Conservation (phyloP, 345 rosid genomes). For the Rhizophora apiculata region DNA sequence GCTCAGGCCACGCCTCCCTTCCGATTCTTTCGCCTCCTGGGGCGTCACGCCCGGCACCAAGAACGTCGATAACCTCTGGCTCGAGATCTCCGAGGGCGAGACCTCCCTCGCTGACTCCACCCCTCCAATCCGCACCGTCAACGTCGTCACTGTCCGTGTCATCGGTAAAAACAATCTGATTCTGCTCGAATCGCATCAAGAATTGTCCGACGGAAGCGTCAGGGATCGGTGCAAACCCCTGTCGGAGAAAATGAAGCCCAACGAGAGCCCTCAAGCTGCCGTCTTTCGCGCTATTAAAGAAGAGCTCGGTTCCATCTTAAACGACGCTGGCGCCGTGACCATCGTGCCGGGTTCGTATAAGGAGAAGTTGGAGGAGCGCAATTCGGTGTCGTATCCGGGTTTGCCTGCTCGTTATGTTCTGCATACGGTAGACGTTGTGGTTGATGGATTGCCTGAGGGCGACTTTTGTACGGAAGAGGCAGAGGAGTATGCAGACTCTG, state of each 20-base stretch:
- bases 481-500: slow-evolving; percentile 52
- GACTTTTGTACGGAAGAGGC: slow-evolving; percentile 70
- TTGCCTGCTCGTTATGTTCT: slow-evolving; percentile 71
- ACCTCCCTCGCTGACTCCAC: slow-evolving; percentile 58
- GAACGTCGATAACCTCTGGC: slow-evolving; percentile 96
- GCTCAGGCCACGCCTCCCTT: slow-evolving; percentile 76
- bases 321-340: slow-evolving; percentile 19
- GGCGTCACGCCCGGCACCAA: slow-evolving; percentile 93
- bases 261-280: slow-evolving; percentile 61
- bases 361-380: slow-evolving; percentile 63
- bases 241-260: slow-evolving; percentile 89
- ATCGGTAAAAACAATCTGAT: slow-evolving; percentile 36
- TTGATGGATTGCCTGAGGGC: slow-evolving; percentile 81
- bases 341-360: slow-evolving; percentile 56
- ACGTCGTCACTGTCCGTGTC: slow-evolving; percentile 60
- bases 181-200: slow-evolving; percentile 74
- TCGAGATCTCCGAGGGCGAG: slow-evolving; percentile 82
- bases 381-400: slow-evolving; percentile 79
- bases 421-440: slow-evolving; percentile 62
- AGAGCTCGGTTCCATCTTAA: slow-evolving; percentile 65
- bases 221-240: slow-evolving; percentile 65
- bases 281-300: slow-evolving; percentile 68
- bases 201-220: slow-evolving; percentile 69
- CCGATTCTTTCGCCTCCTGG: slow-evolving; percentile 81
- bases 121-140: slow-evolving; percentile 76